Evolutionary conservation across 176 grass and related monocot genomes (phyloP).

Genomic region (Oryza glumipatula): DNA sequence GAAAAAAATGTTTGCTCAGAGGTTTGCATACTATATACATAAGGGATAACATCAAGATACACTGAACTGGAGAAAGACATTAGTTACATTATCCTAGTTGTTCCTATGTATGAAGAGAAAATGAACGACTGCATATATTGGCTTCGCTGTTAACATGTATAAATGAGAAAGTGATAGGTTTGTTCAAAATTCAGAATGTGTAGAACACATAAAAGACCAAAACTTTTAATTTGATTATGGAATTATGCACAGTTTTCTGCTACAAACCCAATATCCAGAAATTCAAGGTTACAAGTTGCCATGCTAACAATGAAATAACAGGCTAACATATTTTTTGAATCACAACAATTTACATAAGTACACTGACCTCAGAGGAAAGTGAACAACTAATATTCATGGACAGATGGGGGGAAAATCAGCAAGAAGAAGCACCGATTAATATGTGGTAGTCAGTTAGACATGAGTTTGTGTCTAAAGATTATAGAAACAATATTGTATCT

Average conservation of each 20-base stretch:
- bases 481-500: not conserved
- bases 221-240: conserved; percentile 27
- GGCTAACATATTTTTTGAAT: conserved; percentile 1
- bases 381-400: conserved; percentile 3
- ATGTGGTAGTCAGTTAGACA: not conserved
- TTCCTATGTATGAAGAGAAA: not conserved
- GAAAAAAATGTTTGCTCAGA: conserved; percentile 35
- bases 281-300: not conserved
- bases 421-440: not conserved
- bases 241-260: conserved; percentile 24
- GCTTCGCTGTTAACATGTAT: not conserved
- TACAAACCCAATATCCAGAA: conserved; percentile 13
- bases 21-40: not conserved
- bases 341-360: conserved; percentile 3
- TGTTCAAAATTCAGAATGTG: conserved; percentile 15
- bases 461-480: not conserved
- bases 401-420: not conserved
- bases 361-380: not conserved
- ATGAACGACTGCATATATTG: not conserved
- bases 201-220: not conserved
- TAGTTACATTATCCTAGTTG: not conserved
- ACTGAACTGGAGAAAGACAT: conserved; percentile 18
- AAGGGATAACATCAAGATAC: conserved; percentile 7
- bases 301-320: conserved; percentile 20
- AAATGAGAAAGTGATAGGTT: conserved; percentile 1